phyloP scores from a whole-genome alignment of 345 rosid genomes.

The Excoecaria agallocha region DNA sequence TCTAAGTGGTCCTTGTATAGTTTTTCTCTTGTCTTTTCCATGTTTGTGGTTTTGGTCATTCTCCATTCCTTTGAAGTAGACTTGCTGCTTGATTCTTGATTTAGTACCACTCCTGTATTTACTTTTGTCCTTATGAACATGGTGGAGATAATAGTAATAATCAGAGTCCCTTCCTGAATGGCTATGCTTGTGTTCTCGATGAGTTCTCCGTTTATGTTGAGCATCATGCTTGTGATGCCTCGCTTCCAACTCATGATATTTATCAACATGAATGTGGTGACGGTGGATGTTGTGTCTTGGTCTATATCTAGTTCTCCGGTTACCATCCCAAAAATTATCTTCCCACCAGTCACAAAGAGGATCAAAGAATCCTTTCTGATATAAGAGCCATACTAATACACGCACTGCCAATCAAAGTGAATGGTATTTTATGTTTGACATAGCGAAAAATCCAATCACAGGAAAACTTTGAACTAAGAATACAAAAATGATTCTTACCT shows the following conservation, averaged over 20 bases:
- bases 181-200: conserved; percentile 38
- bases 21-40: conserved; percentile 25
- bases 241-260: conserved; percentile 29
- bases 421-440: not conserved
- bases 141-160: conserved; percentile 25
- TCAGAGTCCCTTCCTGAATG: conserved; percentile 34
- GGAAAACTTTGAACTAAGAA: not conserved
- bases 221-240: conserved; percentile 44
- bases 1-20: conserved; percentile 17
- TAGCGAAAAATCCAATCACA: not conserved
- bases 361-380: conserved; percentile 83
- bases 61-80: conserved; percentile 31
- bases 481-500: conserved; percentile 40
- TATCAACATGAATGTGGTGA: conserved; percentile 29
- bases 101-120: conserved; percentile 47
- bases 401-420: conserved; percentile 45
- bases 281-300: conserved; percentile 28
- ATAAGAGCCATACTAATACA: conserved; percentile 79
- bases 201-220: conserved; percentile 33
- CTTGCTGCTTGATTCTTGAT: conserved; percentile 29
- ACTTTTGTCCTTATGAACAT: conserved; percentile 26
- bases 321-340: conserved; percentile 43
- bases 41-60: conserved; percentile 27
- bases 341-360: conserved; percentile 85
- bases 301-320: conserved; percentile 20